Base-by-base conservation (phyloP, 1,284 basidiomycete genomes). In the Golubevia sp. region DNA sequence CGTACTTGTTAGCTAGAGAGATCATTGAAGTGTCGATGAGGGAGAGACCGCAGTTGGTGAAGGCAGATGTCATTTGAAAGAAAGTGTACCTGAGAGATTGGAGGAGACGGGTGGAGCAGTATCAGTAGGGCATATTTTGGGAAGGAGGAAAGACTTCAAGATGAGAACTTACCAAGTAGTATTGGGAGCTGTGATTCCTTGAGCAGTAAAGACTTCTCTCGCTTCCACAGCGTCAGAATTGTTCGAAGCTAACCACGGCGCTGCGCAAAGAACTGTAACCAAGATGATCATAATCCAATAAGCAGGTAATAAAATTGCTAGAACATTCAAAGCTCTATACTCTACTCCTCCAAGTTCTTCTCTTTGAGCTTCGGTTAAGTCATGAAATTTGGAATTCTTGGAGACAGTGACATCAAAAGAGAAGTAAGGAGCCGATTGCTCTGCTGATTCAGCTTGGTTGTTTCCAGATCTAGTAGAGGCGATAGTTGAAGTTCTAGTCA, bases 281-380 rank as follows among this genome's bases (percentile, higher is more conserved):
- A 8, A 8, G 18, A 44, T 44, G 2, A 73, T 68, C 23, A 83
- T 49, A n/a, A 79, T 66, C 74, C 76, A 82, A 62, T 83, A 83
- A 25, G 65, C 59, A 8, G 81, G 81, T 11, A 83, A 67, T 5
- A 82, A 59, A 63, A 76, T 79, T 34, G 73, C 67, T 7, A 83
- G 70, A 60, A 83, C 38, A 55, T 79, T 76, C 50, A 83, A 68
- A 20, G 79, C 79, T 18, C 79, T 69, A 53, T 83, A 83, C 59
- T 83, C 81, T 54, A 83, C 79, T 23, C 81, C 81, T 4, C 79
- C 77, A 2, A 82, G 66, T 64, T 82, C 81, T 23, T 77, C 70
- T 7, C 79, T 62, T 67, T 83, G 81, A 2, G 73, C 66, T 52
- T 73, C 71, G 7, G 77, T 83, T 11, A 83, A 65, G 15, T 69